Conservation (phyloP, 2,329 filamentous ascomycete genomes). For the Diaporthe eres region DNA sequence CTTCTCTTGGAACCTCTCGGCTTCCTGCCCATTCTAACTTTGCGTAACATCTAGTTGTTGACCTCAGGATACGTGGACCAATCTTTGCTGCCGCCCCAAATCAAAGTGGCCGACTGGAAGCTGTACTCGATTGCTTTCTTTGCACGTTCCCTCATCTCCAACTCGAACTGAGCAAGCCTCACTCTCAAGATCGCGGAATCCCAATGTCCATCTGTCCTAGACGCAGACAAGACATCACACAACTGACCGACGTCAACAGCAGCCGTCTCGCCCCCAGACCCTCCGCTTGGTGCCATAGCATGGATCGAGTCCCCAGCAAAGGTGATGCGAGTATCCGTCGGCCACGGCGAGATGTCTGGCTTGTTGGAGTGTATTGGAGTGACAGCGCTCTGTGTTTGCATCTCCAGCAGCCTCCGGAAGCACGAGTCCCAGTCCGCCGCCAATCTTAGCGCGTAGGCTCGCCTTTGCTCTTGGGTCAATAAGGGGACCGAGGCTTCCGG, state of each 20-base stretch:
- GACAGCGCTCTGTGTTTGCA: not conserved
- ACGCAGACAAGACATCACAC: not conserved
- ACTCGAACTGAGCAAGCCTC: not conserved
- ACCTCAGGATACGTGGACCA: not conserved
- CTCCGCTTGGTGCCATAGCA: not conserved
- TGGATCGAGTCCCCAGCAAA: not conserved
- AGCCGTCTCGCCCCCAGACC: not conserved
- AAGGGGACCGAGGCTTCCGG: not conserved
- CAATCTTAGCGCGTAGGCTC: not conserved
- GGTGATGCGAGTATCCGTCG: not conserved
- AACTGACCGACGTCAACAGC: not conserved
- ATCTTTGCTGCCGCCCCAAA: not conserved
- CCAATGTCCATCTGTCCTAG: not conserved
- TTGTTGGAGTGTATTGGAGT: not conserved
- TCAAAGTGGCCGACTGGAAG: not conserved
- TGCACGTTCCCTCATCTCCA: not conserved
- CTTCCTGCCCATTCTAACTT: no score
- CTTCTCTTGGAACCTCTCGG: no score
- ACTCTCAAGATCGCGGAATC: not conserved
- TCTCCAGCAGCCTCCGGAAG: not conserved
- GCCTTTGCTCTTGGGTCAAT: not conserved
- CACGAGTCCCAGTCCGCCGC: not conserved
- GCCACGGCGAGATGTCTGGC: not conserved
- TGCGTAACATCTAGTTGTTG: not conserved
- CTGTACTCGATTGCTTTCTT: not conserved